Evolutionary conservation across 176 grass and related monocot genomes (phyloP).

Genomic region (Metroxylon sagu): DNA sequence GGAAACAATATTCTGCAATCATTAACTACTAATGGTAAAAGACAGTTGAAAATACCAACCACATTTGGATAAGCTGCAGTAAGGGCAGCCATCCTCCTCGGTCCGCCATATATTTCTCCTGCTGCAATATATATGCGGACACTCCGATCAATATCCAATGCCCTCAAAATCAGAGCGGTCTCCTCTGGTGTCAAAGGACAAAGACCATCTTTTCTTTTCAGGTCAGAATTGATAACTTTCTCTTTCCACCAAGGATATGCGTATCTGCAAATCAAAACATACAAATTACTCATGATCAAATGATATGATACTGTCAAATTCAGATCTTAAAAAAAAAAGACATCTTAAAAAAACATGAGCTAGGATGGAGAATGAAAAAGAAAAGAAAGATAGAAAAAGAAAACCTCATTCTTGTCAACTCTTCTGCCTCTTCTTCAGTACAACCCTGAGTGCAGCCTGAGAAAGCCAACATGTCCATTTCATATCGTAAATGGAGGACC

Average conservation of each 20-base stretch:
- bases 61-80: constrained; percentile 74
- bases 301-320: too few species aligned
- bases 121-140: constrained; percentile 92
- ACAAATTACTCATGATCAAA: too few species aligned
- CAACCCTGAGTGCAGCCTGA: constrained; percentile 95
- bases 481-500: constrained; percentile 90
- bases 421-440: constrained; percentile 65
- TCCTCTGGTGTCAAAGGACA: constrained; percentile 93
- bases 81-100: constrained; percentile 61
- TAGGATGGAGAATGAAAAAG: background rate
- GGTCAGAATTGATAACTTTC: constrained; percentile 72
- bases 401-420: constrained; percentile 82
- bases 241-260: constrained; percentile 98
- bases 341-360: background rate
- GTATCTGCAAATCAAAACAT: constrained; percentile 33
- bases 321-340: too few species aligned
- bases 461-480: constrained; percentile 99
- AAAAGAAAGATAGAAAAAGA: background rate
- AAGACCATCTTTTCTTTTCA: constrained; percentile 83
- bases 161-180: constrained; percentile 69
- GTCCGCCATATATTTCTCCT: constrained; percentile 84
- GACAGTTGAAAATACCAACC: constrained; percentile 24
- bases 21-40: background rate
- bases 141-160: constrained; percentile 64
- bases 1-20: background rate